Base-by-base conservation (phyloP, 495 filamentous ascomycete species). In the Penicillium atrosanguineum region DNA sequence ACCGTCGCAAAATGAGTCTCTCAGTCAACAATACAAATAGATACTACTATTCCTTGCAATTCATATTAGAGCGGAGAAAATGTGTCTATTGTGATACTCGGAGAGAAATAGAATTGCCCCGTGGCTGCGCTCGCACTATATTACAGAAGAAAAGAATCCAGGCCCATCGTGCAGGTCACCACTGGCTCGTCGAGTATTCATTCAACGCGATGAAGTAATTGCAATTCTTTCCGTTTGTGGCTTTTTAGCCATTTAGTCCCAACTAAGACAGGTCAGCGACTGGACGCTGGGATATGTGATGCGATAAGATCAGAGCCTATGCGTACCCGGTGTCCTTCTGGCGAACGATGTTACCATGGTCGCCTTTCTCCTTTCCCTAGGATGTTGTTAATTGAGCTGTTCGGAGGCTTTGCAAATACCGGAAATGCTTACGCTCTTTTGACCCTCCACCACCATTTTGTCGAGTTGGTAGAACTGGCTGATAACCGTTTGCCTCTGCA, bases 391-490 rank as follows among this genome's bases (percentile, higher is more conserved):
- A 45, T 28, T n/a, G 29, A 26, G 41, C 21, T 39, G 1, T 26
- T 29, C 26, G 9, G 6, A 7, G 11, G 1, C 1, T n/a, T 12
- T n/a, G 31, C 9, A 26, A n/a, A 0, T 23, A 15, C 55, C 28
- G 54, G 38, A 20, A 39, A 48, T 5, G 55, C 74, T 57, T 65
- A 81, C 78, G 39, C 77, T 76, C 67, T 85, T 85, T 53, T 89
- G 87, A 18, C 93, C 92, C 67, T 98, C 94, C 6, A 98, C 91
- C 21, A 98, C 94, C 65, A 98, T 81, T 64, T 85, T 77, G 69
- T 98, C 91, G 61, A 94, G 61, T 73, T 96, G 88, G 74, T 88
- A 98, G 71, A 97, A 97, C 69, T 96, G 90, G 62, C 90, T 95
- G 59, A 98, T 82, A 29, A 91, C 78, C 6, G 93, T 95, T 86